Conservation (phyloP, 495 filamentous ascomycete genomes). For the Aspergillus haitiensis region DNA sequence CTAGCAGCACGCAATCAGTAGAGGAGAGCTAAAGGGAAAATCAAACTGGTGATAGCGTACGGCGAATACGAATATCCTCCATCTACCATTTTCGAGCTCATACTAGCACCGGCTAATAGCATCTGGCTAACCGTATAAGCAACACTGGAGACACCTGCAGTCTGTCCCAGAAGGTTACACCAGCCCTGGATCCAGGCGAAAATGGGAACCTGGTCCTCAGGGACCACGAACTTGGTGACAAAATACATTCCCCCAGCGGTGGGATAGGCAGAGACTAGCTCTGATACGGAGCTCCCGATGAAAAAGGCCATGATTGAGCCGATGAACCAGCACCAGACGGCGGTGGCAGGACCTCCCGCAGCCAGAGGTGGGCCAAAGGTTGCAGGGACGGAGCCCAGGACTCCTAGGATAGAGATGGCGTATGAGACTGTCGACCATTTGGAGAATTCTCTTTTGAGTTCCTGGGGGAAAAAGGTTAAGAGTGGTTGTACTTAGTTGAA, state of each 20-base stretch:
- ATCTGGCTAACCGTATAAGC: slow-evolving; percentile 60
- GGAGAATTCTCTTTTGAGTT: slow-evolving; percentile 65
- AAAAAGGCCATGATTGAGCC: slow-evolving; percentile 68
- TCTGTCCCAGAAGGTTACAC: slow-evolving; percentile 63
- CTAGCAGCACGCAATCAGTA: slow-evolving; percentile 35
- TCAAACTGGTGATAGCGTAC: slow-evolving; percentile 26
- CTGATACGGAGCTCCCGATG: slow-evolving; percentile 64
- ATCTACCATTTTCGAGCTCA: slow-evolving; percentile 54
- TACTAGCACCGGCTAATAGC: slow-evolving; percentile 56
- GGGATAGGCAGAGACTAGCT: slow-evolving; percentile 63
- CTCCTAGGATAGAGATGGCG: slow-evolving; percentile 70
- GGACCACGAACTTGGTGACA: slow-evolving; percentile 61
- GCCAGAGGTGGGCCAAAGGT: slow-evolving; percentile 63
- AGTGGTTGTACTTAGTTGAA: neutral
- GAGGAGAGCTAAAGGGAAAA: neutral
- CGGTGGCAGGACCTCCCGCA: slow-evolving; percentile 69
- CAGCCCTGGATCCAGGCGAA: slow-evolving; percentile 63
- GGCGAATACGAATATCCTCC: slow-evolving; percentile 49
- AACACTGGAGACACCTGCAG: slow-evolving; percentile 58
- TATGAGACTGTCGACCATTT: slow-evolving; percentile 76
- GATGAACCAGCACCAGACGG: slow-evolving; percentile 71
- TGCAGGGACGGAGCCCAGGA: slow-evolving; percentile 68
- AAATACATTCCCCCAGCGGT: slow-evolving; percentile 67
- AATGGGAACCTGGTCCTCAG: slow-evolving; percentile 55
- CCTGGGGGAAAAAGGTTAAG: slow-evolving; percentile 36